Evolutionary conservation across 805 yeast species (phyloP), one percentile per base, ranked within the genome.

Genomic region (Candida awuae): DNA sequence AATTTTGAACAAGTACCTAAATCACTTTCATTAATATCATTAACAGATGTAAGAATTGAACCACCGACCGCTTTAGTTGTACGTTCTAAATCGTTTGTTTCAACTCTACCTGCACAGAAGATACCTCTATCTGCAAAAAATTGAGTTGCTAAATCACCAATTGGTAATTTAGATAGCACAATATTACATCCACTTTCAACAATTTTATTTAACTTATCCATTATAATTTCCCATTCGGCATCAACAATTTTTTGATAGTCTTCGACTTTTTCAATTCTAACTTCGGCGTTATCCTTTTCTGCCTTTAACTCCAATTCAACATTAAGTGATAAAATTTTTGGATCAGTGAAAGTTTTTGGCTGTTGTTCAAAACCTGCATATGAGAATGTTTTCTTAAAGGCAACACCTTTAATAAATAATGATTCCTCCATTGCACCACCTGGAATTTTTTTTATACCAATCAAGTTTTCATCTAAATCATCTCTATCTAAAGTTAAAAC

Each of bases 281-380:
- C 97, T 68, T 92, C 98, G 8, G 98, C 98, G 58, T 92, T 92
- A 62, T 92, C 98, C 68, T 87, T 90, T 67, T 92, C 98, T 1
- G 97, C 97, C 66, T 92, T 92, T 57, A 92, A 75, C 67, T 92
- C 98, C 50, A 92, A 72, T 61, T 92, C 98, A 29, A 92, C 88
- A 56, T 92, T 92, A 55, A 92, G 70, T 52, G 80, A 75, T 41
- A 92, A 67, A 47, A 92, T 77, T 61, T 80, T 84, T 34, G 98
- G 96, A 60, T 84, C 69, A 15, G 54, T 53, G 59, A 92, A 86
- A 37, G 60, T 63, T 63, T 92, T 92, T 37, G 98, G 98, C 64
- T 92, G 98, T 68, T 92, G 98, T 64, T 92, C 98, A 59, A 92
- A 92, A 3, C 98, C 98, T 34, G 98, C 98, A 54, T 92, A 92